phyloP scores from a whole-genome alignment of 1,284 basidiomycete species.

The Hypsizygus ulmarius region DNA sequence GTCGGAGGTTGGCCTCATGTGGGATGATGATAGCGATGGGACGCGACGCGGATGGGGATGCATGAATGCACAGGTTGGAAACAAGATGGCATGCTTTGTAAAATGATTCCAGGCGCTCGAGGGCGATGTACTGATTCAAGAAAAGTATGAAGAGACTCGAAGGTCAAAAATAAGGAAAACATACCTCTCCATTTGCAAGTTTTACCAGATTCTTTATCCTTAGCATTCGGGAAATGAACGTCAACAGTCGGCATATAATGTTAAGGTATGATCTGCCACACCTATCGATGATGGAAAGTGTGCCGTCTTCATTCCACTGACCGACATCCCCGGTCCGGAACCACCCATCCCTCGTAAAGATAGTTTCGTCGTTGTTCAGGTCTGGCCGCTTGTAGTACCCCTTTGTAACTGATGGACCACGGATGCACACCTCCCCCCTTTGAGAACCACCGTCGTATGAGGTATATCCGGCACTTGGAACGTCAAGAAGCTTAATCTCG shows the following conservation, averaged over 20 bases:
- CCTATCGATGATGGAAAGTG: slow-evolving; percentile 78
- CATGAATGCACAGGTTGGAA: slow-evolving; percentile 85
- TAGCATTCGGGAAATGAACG: not conserved
- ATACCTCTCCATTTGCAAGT: slow-evolving; percentile 71
- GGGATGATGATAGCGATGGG: slow-evolving; percentile 86
- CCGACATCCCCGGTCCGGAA: slow-evolving; percentile 86
- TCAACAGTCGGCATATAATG: not conserved
- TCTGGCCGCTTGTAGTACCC: slow-evolving; percentile 90
- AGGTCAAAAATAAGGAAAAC: not conserved
- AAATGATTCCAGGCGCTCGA: slow-evolving; percentile 85
- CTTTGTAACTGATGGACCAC: slow-evolving; percentile 71
- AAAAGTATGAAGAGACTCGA: not conserved
- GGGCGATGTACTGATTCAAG: slow-evolving; percentile 71
- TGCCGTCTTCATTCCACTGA: slow-evolving; percentile 88
- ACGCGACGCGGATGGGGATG: slow-evolving; percentile 75
- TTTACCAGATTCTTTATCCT: slow-evolving; percentile 83
- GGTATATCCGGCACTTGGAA: slow-evolving; percentile 76
- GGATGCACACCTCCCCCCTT: slow-evolving; percentile 75
- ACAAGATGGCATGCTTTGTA: slow-evolving; percentile 88
- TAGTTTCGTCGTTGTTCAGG: slow-evolving; percentile 73
- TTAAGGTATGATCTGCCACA: slow-evolving; percentile 62
- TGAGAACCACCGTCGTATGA: slow-evolving; percentile 63
- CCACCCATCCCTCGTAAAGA: slow-evolving; percentile 86
- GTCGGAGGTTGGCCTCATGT: slow-evolving; percentile 75
- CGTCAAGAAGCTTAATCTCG: slow-evolving; percentile 86